A percentile compares a stretch with the other conserved stretches of the same genome.
Conservation (phyloP, 352 stramenopile species). For the Phytopythium kandeliae region DNA sequence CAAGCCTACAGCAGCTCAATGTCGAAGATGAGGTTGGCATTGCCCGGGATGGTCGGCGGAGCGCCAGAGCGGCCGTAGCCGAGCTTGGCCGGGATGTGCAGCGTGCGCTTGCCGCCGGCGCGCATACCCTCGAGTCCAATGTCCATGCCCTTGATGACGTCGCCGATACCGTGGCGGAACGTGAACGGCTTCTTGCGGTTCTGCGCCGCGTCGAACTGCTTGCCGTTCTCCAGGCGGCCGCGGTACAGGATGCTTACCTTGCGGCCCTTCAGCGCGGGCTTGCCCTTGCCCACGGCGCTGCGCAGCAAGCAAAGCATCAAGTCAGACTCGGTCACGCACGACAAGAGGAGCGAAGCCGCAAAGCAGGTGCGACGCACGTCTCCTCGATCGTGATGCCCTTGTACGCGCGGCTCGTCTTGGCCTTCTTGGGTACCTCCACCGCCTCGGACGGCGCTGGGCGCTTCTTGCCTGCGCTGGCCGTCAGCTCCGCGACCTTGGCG, state of each 20-base stretch:
- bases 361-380: too few species aligned
- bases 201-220: conserved; percentile 77
- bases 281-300: conserved; percentile 70
- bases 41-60: conserved; percentile 80
- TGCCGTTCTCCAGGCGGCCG: conserved; percentile 75
- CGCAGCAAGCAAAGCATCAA: conserved; percentile 8
- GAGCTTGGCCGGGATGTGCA: conserved; percentile 91
- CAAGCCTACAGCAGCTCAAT: conserved; percentile 82
- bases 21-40: conserved; percentile 93
- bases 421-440: conserved; percentile 74
- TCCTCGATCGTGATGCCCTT: conserved; percentile 84
- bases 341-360: too few species aligned
- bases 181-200: conserved; percentile 83
- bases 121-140: conserved; percentile 90
- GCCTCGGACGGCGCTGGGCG: conserved; percentile 46
- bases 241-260: conserved; percentile 84
- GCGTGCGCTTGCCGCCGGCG: conserved; percentile 87
- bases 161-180: conserved; percentile 79
- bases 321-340: not conserved
- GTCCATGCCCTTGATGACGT: conserved; percentile 96
- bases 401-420: conserved; percentile 56
- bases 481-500: conserved; percentile 47
- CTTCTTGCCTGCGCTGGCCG: conserved; percentile 50
- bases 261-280: conserved; percentile 41
- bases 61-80: conserved; percentile 90